phyloP scores from a whole-genome alignment of 129 eudicot species.

The Flaveria linearis region DNA sequence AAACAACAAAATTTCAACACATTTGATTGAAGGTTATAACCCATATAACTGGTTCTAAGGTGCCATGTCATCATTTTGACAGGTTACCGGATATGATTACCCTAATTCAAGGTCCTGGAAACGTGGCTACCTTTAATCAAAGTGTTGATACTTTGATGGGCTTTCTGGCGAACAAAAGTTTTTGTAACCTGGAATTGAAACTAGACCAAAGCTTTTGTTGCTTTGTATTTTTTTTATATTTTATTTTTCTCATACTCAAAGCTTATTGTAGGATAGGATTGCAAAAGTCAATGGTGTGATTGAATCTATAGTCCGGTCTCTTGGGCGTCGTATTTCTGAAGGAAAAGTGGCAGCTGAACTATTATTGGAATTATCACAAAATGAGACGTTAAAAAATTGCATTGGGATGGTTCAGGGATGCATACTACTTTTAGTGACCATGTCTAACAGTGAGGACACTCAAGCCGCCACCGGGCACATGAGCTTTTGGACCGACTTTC shows the following conservation, averaged over 20 bases:
- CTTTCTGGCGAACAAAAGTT: background rate
- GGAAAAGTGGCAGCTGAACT: conserved; percentile 55
- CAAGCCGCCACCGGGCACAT: conserved; percentile 58
- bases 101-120: background rate
- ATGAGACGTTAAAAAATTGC: conserved; percentile 32
- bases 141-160: background rate
- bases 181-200: background rate
- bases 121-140: background rate
- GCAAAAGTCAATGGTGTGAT: conserved; percentile 45
- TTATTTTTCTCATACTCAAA: conserved; percentile 32
- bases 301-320: conserved; percentile 53
- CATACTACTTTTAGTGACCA: conserved; percentile 65
- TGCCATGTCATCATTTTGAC: background rate
- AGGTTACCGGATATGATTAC: background rate
- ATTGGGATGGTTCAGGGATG: conserved; percentile 72
- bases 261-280: conserved; percentile 60
- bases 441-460: conserved; percentile 55
- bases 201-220: background rate
- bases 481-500: conserved; percentile 57
- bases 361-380: conserved; percentile 54
- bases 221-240: conserved; percentile 3
- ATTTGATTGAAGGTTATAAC: background rate
- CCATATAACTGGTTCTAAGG: background rate
- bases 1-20: background rate
- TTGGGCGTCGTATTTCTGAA: conserved; percentile 61